Conservation (phyloP, 1,139 yeast genomes). For the Eremothecium sinecaudum region DNA sequence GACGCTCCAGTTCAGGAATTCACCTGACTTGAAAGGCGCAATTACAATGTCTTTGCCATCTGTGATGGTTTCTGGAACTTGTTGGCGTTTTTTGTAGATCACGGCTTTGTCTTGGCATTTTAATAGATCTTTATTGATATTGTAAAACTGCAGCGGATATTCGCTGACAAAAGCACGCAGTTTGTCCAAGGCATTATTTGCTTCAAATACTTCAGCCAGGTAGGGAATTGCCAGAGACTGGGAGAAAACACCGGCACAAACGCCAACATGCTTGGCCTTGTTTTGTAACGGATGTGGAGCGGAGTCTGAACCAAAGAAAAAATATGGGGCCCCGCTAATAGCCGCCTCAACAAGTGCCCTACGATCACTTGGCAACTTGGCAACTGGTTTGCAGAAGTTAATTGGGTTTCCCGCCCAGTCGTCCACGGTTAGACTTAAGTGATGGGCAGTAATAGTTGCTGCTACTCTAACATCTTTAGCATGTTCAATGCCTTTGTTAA, state of each 20-base stretch:
- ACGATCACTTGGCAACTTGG: constrained; percentile 80
- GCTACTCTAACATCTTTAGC: constrained; percentile 48
- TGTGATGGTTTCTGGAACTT: constrained; percentile 52
- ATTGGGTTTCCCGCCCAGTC: constrained; percentile 96
- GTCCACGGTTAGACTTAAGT: constrained; percentile 76
- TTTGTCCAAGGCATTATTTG: constrained; percentile 50
- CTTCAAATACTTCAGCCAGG: constrained; percentile 78
- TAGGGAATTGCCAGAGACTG: constrained; percentile 78
- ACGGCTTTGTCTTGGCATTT: constrained; percentile 41
- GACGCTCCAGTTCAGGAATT: constrained; percentile 59
- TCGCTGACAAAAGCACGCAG: constrained; percentile 68
- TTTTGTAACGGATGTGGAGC: constrained; percentile 88
- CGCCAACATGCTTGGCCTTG: constrained; percentile 70
- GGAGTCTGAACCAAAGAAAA: constrained; percentile 93
- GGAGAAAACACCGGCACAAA: constrained; percentile 95
- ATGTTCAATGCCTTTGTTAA: constrained; percentile 48
- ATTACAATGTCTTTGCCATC: constrained; percentile 43
- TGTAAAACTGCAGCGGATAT: constrained; percentile 65
- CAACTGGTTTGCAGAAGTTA: constrained; percentile 96
- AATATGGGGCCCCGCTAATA: constrained; percentile 82
- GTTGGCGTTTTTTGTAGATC: constrained; percentile 42
- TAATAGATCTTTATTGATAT: constrained; percentile 36
- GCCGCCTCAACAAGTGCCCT: constrained; percentile 80
- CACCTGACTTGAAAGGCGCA: constrained; percentile 88
- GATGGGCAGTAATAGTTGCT: constrained; percentile 95